phyloP scores from a whole-genome alignment of 2,329 filamentous ascomycete species.

The Huntiella savannae region DNA sequence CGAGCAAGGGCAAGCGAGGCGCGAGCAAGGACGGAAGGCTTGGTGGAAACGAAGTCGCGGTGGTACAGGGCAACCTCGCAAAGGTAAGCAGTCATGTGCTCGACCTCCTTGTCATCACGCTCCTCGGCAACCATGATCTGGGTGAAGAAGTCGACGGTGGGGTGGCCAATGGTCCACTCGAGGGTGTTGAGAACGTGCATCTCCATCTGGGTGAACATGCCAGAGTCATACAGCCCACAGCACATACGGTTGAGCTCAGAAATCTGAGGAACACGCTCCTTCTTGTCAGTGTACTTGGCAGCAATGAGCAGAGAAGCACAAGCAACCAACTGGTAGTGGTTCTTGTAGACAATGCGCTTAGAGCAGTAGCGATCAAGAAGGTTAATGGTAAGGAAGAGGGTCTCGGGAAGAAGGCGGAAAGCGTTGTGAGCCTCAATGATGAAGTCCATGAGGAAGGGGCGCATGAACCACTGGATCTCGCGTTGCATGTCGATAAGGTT shows the following conservation, averaged over 20 bases:
- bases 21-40: constrained; percentile 77
- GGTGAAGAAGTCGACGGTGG: constrained; percentile 85
- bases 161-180: constrained; percentile 89
- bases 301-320: constrained; percentile 92
- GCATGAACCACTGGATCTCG: constrained; percentile 99
- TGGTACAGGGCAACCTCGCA: constrained; percentile 91
- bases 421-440: constrained; percentile 91
- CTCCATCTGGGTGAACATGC: constrained; percentile 99
- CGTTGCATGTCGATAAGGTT: constrained; percentile 97
- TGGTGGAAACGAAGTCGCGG: constrained; percentile 86
- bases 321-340: constrained; percentile 94
- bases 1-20: constrained; percentile 71
- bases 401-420: constrained; percentile 85
- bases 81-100: constrained; percentile 88
- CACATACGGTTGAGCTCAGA: constrained; percentile 98
- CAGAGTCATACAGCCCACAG: constrained; percentile 91
- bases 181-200: constrained; percentile 98
- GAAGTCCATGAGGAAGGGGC: constrained; percentile 94
- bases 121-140: constrained; percentile 73
- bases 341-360: constrained; percentile 93
- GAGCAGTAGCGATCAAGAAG: constrained; percentile 96
- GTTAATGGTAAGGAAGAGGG: constrained; percentile 89
- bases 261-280: constrained; percentile 94
- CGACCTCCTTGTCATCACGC: constrained; percentile 61
- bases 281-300: constrained; percentile 96